Conservation (phyloP, 345 rosid species). For the Melastoma malabathricum region DNA sequence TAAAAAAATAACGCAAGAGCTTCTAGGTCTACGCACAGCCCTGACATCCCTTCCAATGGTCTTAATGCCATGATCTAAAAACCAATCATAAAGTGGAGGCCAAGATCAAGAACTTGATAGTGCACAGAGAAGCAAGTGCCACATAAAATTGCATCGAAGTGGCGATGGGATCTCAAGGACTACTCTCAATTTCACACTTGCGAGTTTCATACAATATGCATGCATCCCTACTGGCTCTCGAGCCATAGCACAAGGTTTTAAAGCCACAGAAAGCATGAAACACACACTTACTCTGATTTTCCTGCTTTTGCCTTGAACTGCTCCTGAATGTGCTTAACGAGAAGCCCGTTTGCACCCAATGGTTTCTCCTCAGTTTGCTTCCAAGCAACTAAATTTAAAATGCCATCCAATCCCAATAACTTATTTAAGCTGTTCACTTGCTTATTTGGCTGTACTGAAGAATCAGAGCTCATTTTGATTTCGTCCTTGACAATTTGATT, state of each 20-base stretch:
- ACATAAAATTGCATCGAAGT: too few relatives aligned
- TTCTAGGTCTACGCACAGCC: too few relatives aligned
- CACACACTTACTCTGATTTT: conserved; percentile 69
- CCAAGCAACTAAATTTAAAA: conserved; percentile 74
- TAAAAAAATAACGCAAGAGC: too few relatives aligned
- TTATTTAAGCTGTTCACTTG: conserved; percentile 79
- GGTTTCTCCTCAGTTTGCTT: conserved; percentile 85
- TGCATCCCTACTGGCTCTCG: too few relatives aligned
- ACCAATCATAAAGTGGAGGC: too few relatives aligned
- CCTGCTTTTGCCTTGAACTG: conserved; percentile 85
- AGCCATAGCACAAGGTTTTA: not conserved
- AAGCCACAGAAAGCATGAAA: not conserved
- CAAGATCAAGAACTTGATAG: not conserved
- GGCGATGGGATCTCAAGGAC: too few relatives aligned
- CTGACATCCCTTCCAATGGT: too few relatives aligned
- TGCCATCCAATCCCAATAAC: conserved; percentile 82
- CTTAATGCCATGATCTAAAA: too few relatives aligned
- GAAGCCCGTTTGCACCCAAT: conserved; percentile 89
- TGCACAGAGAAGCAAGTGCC: not conserved
- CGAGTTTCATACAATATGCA: too few relatives aligned
- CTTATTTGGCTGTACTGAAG: conserved; percentile 68
- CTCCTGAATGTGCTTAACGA: conserved; percentile 84
- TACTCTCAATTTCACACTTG: too few relatives aligned
- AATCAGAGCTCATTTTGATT: conserved; percentile 80
- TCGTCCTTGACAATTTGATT: conserved; percentile 84